These are phyloP conservation scores for Setaria viridis DNA, from an alignment of 202 grass and related monocot species.

Conservation along the genomic window DNA sequence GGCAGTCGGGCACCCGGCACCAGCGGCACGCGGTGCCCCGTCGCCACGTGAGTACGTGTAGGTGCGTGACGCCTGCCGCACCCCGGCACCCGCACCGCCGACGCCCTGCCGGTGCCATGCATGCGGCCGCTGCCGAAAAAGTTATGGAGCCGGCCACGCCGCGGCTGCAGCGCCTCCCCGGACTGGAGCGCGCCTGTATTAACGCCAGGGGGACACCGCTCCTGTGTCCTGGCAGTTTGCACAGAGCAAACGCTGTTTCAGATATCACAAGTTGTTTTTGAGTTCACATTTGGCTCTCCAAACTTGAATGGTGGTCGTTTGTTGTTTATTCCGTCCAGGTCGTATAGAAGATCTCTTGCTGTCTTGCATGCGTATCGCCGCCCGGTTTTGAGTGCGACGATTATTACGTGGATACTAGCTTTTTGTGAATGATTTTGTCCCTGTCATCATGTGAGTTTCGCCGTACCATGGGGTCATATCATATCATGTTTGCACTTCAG, in stretches of 20 bases:
- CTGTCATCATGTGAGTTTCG: neutral
- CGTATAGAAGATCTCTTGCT: neutral
- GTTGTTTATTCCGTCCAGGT: neutral
- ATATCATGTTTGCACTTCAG: neutral
- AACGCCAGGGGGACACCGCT: neutral
- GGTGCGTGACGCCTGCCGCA: neutral
- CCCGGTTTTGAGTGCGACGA: neutral
- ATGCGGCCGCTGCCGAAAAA: conserved; percentile 19
- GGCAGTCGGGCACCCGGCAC: neutral
- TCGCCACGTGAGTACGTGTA: conserved; percentile 26
- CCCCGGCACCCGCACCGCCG: conserved; percentile 12
- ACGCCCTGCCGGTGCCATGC: conserved; percentile 35
- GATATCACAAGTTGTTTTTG: neutral
- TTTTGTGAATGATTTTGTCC: neutral
- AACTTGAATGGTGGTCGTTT: neutral
- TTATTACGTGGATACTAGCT: neutral
- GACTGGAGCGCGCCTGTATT: neutral
- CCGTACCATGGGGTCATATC: neutral
- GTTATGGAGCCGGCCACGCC: neutral
- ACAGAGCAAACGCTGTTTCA: neutral
- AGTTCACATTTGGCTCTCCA: neutral
- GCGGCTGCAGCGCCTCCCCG: neutral
- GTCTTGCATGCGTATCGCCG: neutral
- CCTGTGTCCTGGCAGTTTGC: neutral
- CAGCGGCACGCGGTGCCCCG: neutral